Evolutionary conservation across 2,329 filamentous ascomycete genomes (phyloP).

Genomic region (Botryotinia convoluta): DNA sequence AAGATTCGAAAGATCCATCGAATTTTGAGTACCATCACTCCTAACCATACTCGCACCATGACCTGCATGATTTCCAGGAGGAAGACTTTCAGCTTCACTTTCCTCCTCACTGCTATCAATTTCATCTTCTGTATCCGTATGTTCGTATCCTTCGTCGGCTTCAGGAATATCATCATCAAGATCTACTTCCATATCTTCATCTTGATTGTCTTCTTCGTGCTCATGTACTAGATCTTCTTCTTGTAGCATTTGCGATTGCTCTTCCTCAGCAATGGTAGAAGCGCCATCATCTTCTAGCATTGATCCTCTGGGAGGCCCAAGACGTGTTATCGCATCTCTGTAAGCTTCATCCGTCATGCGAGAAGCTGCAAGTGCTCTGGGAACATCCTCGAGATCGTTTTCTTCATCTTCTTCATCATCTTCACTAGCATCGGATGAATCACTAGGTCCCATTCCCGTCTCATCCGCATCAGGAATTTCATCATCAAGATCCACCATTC

Average conservation of each 20-base stretch:
- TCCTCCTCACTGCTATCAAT: slow-evolving; percentile 48
- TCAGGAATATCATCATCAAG: slow-evolving; percentile 69
- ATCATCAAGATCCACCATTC: slow-evolving; percentile 64
- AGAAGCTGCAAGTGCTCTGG: slow-evolving; percentile 35
- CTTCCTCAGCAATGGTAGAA: slow-evolving; percentile 55
- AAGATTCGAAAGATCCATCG: slow-evolving; percentile 35
- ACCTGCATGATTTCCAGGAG: slow-evolving; percentile 22
- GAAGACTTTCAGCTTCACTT: slow-evolving; percentile 41
- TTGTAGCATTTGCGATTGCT: slow-evolving; percentile 58
- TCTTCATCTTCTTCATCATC: slow-evolving; percentile 41
- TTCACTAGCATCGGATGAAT: slow-evolving; percentile 44
- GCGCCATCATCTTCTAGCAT: slow-evolving; percentile 46
- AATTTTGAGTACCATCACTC: slow-evolving; percentile 39
- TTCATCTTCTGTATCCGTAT: slow-evolving; percentile 72
- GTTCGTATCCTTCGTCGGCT: slow-evolving; percentile 62
- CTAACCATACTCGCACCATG: slow-evolving; percentile 35
- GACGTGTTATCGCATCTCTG: slow-evolving; percentile 55
- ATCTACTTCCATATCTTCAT: slow-evolving; percentile 55
- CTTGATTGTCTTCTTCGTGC: slow-evolving; percentile 36
- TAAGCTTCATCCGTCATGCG: slow-evolving; percentile 60
- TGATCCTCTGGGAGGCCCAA: slow-evolving; percentile 47
- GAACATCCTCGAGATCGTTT: slow-evolving; percentile 39
- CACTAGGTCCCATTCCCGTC: slow-evolving; percentile 33
- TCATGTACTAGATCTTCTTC: slow-evolving; percentile 56
- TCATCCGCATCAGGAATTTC: slow-evolving; percentile 64